A percentile compares a stretch with the other conserved stretches of the same genome.
Evolutionary conservation across 345 rosid species (phyloP).

Genomic region (Dipteronia dyeriana): DNA sequence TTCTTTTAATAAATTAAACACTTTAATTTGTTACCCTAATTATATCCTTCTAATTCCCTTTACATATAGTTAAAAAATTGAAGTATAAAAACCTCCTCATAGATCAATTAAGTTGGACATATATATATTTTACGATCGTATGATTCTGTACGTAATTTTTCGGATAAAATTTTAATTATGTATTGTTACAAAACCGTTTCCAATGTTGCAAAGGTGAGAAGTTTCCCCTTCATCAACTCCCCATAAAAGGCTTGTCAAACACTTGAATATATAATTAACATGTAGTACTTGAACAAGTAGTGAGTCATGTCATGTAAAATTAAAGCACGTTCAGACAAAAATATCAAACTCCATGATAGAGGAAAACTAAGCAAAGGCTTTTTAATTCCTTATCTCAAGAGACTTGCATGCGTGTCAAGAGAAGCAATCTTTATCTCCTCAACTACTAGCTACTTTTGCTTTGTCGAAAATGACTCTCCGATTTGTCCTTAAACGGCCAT

Average conservation of each 20-base stretch:
- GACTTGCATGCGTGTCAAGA: constrained; percentile 5
- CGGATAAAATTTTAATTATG: too few species aligned
- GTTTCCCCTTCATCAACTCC: not conserved
- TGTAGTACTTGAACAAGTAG: not conserved
- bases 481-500: constrained; percentile 18
- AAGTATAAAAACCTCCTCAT: not conserved
- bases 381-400: not conserved
- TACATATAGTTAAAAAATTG: too few species aligned
- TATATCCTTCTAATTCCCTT: not conserved
- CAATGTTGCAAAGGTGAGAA: not conserved
- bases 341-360: not conserved
- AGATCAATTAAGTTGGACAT: too few species aligned
- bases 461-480: constrained; percentile 8
- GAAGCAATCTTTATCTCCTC: not conserved
- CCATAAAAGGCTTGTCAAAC: too few species aligned
- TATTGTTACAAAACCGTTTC: too few species aligned
- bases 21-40: not conserved
- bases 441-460: not conserved
- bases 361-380: not conserved
- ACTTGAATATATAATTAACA: not conserved
- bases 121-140: too few species aligned
- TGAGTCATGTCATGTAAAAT: not conserved
- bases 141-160: too few species aligned
- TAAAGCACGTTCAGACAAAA: not conserved
- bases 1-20: not conserved